Conservation (phyloP, 768 basidiomycete genomes). For the Clavulina sp. region DNA sequence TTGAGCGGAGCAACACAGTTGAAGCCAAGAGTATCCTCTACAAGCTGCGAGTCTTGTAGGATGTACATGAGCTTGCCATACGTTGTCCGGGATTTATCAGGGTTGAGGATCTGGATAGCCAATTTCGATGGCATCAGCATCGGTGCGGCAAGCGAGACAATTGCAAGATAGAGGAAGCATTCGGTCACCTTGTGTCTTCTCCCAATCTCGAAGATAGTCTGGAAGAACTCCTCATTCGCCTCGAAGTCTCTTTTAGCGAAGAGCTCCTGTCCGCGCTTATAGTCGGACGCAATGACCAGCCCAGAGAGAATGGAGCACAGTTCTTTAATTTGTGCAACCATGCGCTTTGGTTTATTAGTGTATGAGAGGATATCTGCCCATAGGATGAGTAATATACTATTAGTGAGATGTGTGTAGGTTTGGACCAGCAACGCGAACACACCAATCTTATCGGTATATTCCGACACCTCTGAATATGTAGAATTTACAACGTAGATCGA, state of each 20-base stretch:
- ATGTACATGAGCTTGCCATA: conserved; percentile 49
- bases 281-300: conserved; percentile 63
- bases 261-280: conserved; percentile 75
- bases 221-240: conserved; percentile 63
- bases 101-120: conserved; percentile 51
- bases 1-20: conserved; percentile 62
- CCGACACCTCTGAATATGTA: conserved; percentile 27
- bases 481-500: not conserved
- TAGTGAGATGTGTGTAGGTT: not conserved
- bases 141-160: not conserved
- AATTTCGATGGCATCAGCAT: not conserved
- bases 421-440: not conserved
- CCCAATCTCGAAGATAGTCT: conserved; percentile 64
- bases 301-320: conserved; percentile 80
- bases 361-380: conserved; percentile 58
- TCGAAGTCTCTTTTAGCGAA: conserved; percentile 70
- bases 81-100: conserved; percentile 78
- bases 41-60: conserved; percentile 69
- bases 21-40: conserved; percentile 63
- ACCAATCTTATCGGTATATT: conserved; percentile 64
- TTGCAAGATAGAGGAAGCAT: not conserved
- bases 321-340: conserved; percentile 73
- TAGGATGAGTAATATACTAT: conserved; percentile 15
- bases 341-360: conserved; percentile 70
- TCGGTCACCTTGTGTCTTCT: conserved; percentile 8